These are phyloP conservation scores for Phytophthora hybrid DNA, from an alignment of 352 stramenopile species.

Conservation along the genomic window DNA sequence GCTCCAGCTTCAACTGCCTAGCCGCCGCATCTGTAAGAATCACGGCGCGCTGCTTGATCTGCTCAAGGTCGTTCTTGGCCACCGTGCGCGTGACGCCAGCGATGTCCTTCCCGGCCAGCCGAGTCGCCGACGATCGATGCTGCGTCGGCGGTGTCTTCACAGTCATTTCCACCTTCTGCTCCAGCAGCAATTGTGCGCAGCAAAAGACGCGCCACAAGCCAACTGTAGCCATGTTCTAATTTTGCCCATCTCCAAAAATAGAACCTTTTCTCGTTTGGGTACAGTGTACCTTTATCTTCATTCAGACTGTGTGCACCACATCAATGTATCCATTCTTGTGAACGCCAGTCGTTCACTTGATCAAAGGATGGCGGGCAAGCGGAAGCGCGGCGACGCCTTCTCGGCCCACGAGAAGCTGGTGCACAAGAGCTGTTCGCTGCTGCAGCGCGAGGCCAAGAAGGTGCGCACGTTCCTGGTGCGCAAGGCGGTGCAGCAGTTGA, in stretches of 20 bases:
- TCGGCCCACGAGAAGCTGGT: slow-evolving; percentile 71
- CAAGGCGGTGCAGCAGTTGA: slow-evolving; percentile 78
- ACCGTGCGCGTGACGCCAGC: slow-evolving; percentile 55
- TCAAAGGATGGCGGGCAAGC: slow-evolving; percentile 43
- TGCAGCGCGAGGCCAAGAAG: slow-evolving; percentile 85
- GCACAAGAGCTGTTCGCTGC: slow-evolving; percentile 73
- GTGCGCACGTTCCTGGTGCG: slow-evolving; percentile 70
- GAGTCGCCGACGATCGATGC: slow-evolving; percentile 50
- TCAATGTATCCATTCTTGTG: too few relatives aligned
- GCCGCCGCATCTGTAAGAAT: slow-evolving; percentile 67
- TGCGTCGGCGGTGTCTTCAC: slow-evolving; percentile 30
- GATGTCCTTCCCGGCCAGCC: slow-evolving; percentile 68
- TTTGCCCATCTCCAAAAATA: too few relatives aligned
- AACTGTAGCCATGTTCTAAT: too few relatives aligned
- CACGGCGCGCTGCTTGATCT: slow-evolving; percentile 66
- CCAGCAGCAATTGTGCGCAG: neutral
- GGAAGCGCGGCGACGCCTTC: slow-evolving; percentile 58
- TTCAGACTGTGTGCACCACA: too few relatives aligned
- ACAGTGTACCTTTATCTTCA: too few relatives aligned
- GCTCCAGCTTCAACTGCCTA: slow-evolving; percentile 47
- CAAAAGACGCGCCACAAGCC: too few relatives aligned
- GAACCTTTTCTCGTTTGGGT: too few relatives aligned
- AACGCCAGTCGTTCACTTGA: slow-evolving; percentile 22
- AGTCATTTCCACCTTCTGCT: slow-evolving; percentile 20
- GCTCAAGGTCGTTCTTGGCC: slow-evolving; percentile 44